Percentiles rank a stretch among this genome's conserved stretches.
phyloP scores from a whole-genome alignment of 495 filamentous ascomycete species.

The Staphylotrichum longicolle region DNA sequence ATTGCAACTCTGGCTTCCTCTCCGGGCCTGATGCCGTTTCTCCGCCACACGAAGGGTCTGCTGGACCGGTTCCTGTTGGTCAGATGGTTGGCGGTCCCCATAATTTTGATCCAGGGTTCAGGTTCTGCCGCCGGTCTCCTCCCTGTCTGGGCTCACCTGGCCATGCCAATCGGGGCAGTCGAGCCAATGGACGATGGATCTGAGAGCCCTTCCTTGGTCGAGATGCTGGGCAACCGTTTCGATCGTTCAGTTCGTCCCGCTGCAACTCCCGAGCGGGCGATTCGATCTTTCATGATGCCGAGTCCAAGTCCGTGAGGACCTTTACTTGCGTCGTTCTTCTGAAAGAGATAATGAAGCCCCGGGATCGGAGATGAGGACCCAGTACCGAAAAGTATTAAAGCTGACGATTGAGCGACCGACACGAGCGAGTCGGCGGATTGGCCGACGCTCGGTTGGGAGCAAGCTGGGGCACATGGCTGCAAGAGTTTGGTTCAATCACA shows the following conservation, averaged over 20 bases:
- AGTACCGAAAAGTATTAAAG: no score
- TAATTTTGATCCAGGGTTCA: conserved; percentile 30
- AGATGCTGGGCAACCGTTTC: background rate
- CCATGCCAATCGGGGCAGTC: conserved; percentile 3
- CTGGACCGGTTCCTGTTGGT: conserved; percentile 21
- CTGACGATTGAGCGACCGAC: no score
- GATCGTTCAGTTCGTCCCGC: background rate
- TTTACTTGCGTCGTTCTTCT: no score
- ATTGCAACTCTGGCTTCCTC: conserved; percentile 19
- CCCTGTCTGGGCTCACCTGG: background rate
- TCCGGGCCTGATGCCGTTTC: conserved; percentile 27
- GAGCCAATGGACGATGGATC: background rate
- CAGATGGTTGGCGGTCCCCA: background rate
- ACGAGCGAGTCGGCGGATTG: no score
- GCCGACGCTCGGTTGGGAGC: conserved; percentile 6
- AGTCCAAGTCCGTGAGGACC: no score
- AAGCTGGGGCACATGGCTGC: conserved; percentile 8
- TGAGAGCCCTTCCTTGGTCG: background rate
- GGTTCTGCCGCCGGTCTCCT: conserved; percentile 32
- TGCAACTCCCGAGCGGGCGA: no score
- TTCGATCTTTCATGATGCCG: no score
- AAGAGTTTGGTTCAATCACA: conserved; percentile 12
- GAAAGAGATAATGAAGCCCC: no score
- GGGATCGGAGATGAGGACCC: no score
- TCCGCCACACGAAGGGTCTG: conserved; percentile 19